Conservation (phyloP, 371 early-diverging fungal genomes). For the Apophysomyces sp. region DNA sequence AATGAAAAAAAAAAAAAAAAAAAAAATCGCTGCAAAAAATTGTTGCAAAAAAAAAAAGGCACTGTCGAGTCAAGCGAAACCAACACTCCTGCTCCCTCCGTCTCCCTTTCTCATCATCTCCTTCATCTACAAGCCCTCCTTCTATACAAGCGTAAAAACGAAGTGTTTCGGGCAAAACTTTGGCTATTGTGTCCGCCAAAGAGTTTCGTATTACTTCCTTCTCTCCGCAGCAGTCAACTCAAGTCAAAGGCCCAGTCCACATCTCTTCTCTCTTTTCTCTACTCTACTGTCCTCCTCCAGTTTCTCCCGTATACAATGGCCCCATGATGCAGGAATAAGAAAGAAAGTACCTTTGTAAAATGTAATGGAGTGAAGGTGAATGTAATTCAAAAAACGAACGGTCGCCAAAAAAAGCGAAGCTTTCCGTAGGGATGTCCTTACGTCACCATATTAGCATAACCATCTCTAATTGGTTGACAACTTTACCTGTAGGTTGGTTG, state of each 20-base stretch:
- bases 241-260: too few relatives aligned
- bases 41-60: not conserved
- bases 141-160: not conserved
- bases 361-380: not conserved
- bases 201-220: not conserved
- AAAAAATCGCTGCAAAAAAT: not conserved
- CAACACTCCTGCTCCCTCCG: not conserved
- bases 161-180: not conserved
- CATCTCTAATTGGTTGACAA: too few relatives aligned
- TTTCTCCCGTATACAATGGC: not conserved
- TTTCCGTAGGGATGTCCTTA: too few relatives aligned
- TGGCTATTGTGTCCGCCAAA: not conserved
- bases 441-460: too few relatives aligned
- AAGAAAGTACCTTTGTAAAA: not conserved
- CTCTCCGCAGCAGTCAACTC: not conserved
- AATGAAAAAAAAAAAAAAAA: not conserved
- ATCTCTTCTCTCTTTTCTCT: not conserved
- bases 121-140: not conserved
- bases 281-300: not conserved
- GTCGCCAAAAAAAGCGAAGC: too few relatives aligned
- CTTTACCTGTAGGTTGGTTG: too few relatives aligned
- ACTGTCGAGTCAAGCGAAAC: not conserved
- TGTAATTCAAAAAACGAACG: too few relatives aligned
- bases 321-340: not conserved
- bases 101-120: constrained; percentile 3